These are phyloP conservation scores for Juglanconis juglandina DNA, from an alignment of 2,329 filamentous ascomycete species.

Conservation along the genomic window DNA sequence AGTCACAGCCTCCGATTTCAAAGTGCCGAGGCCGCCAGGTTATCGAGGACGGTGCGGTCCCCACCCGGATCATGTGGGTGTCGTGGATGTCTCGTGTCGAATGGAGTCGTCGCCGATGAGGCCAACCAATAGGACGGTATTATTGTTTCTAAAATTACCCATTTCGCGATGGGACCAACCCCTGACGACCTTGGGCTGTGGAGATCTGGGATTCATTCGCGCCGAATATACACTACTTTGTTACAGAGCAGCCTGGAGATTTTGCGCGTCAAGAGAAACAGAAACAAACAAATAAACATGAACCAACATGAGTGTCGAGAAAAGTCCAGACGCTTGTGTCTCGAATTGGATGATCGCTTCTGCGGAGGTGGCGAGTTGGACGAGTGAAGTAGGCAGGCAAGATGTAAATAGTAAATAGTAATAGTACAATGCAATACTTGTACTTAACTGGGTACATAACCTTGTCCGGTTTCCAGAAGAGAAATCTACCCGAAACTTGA, in stretches of 20 bases:
- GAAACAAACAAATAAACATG: too few relatives aligned
- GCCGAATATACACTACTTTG: too few relatives aligned
- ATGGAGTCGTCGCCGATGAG: neutral
- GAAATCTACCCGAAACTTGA: conserved; percentile 3
- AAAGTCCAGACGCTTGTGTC: too few relatives aligned
- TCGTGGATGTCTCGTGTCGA: neutral
- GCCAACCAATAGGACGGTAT: neutral
- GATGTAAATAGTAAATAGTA: too few relatives aligned
- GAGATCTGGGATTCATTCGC: neutral
- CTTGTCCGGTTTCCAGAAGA: neutral
- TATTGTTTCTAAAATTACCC: conserved; percentile 1
- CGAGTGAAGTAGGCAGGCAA: too few relatives aligned
- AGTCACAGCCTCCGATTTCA: neutral
- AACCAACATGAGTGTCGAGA: too few relatives aligned
- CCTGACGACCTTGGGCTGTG: too few relatives aligned
- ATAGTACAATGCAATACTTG: too few relatives aligned
- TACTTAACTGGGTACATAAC: neutral
- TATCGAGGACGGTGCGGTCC: neutral
- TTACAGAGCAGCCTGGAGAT: too few relatives aligned
- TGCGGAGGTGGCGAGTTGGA: too few relatives aligned
- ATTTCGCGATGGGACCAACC: neutral
- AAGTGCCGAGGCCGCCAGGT: neutral
- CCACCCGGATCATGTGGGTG: neutral
- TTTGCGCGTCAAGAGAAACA: too few relatives aligned
- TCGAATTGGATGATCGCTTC: too few relatives aligned